These are phyloP conservation scores for Rubus parviflorus DNA, from an alignment of 306 rosid species.

Conservation along the genomic window DNA sequence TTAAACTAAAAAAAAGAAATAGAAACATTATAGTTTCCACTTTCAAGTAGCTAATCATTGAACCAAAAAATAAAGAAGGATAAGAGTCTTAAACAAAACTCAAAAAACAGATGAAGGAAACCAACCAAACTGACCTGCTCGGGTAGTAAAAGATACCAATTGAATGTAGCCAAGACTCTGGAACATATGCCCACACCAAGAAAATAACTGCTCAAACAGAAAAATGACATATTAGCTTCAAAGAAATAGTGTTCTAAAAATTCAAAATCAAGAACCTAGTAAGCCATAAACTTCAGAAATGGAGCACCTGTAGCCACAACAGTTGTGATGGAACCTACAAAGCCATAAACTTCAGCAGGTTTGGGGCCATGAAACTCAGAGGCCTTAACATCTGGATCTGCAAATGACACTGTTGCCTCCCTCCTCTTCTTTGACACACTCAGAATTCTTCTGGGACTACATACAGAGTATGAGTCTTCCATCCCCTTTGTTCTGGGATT, in stretches of 20 bases:
- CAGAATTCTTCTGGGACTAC: conserved; percentile 79
- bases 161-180: conserved; percentile 81
- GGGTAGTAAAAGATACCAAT: conserved; percentile 83
- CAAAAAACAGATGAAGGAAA: conserved; percentile 13
- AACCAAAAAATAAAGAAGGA: background rate
- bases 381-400: conserved; percentile 47
- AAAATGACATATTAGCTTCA: background rate
- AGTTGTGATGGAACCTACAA: conserved; percentile 83
- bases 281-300: background rate
- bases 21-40: background rate
- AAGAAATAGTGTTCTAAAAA: background rate
- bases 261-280: background rate
- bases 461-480: conserved; percentile 76
- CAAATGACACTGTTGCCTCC: conserved; percentile 49
- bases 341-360: conserved; percentile 89
- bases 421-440: conserved; percentile 62
- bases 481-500: conserved; percentile 28
- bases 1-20: background rate
- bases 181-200: conserved; percentile 94
- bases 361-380: conserved; percentile 76
- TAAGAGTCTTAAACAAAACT: conserved; percentile 8
- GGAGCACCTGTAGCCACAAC: conserved; percentile 85
- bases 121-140: conserved; percentile 60
- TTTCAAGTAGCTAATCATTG: background rate
- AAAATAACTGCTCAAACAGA: conserved; percentile 57